Conservation (phyloP, 441 rosid genomes). For the Cnidoscolus chayamansa region DNA sequence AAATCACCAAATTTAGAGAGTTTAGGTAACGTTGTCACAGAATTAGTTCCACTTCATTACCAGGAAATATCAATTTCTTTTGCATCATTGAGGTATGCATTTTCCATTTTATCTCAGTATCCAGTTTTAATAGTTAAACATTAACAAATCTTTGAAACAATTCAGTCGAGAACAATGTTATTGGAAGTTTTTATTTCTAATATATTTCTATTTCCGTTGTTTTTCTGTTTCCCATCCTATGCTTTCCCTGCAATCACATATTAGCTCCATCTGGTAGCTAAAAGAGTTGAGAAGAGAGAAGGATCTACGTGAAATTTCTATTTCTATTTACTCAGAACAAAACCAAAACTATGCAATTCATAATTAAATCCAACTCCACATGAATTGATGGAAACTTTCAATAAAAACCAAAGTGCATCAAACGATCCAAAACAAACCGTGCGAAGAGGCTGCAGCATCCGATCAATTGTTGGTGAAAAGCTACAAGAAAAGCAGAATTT, state of each 20-base stretch:
- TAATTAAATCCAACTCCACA: neutral
- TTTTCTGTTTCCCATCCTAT: neutral
- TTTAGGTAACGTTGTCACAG: neutral
- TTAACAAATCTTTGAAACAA: neutral
- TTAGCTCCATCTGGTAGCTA: neutral
- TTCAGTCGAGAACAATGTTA: neutral
- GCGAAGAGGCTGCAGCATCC: conserved; percentile 10
- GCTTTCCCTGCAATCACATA: neutral
- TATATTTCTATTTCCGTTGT: neutral
- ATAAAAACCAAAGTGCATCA: neutral
- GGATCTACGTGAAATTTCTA: neutral
- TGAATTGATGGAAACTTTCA: neutral
- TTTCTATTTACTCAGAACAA: neutral
- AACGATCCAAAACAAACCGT: conserved; percentile 15
- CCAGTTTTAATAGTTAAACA: neutral
- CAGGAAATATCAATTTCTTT: neutral
- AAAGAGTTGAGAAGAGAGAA: neutral
- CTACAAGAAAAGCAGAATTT: neutral
- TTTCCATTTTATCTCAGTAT: neutral
- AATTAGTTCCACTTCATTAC: neutral
- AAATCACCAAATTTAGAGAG: neutral
- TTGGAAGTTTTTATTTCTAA: neutral
- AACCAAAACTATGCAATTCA: neutral
- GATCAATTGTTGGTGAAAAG: neutral
- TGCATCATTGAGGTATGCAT: neutral